phyloP scores from a whole-genome alignment of 345 rosid species.

The Trapa incisa region DNA sequence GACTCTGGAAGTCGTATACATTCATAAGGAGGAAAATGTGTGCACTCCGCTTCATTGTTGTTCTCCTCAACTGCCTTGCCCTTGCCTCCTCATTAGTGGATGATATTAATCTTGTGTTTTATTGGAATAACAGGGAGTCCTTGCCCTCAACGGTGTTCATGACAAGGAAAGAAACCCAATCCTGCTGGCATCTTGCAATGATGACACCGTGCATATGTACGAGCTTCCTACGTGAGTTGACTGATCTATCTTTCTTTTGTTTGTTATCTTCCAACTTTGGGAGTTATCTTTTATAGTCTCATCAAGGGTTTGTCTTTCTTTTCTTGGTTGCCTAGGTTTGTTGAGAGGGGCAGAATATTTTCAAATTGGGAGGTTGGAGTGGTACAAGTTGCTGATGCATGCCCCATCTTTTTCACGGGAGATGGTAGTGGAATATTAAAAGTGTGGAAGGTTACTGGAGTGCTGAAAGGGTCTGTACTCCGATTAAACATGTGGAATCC shows the following conservation, averaged over 20 bases:
- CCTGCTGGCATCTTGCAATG: too few species aligned
- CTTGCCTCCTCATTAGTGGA: too few species aligned
- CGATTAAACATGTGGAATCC: neutral
- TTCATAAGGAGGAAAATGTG: too few species aligned
- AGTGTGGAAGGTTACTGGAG: neutral
- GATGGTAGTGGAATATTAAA: neutral
- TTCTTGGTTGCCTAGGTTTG: slow-evolving; percentile 13
- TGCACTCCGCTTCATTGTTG: too few species aligned
- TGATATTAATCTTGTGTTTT: too few species aligned
- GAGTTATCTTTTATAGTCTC: neutral
- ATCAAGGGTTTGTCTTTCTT: too few species aligned
- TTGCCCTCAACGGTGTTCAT: too few species aligned
- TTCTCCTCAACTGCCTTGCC: too few species aligned
- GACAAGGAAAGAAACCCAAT: too few species aligned
- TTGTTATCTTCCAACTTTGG: neutral
- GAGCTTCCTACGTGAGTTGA: slow-evolving; percentile 37
- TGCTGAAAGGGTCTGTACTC: neutral
- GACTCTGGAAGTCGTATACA: slow-evolving; percentile 14
- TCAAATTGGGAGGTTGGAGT: slow-evolving; percentile 22
- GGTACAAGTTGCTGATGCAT: slow-evolving; percentile 21
- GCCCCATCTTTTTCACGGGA: slow-evolving; percentile 4
- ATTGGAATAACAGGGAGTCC: too few species aligned
- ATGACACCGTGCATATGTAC: too few species aligned
- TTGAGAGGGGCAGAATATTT: slow-evolving; percentile 39
- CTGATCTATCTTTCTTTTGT: neutral